phyloP scores from a whole-genome alignment of 371 early-diverging fungal species.

The Chytridium lagenaria region DNA sequence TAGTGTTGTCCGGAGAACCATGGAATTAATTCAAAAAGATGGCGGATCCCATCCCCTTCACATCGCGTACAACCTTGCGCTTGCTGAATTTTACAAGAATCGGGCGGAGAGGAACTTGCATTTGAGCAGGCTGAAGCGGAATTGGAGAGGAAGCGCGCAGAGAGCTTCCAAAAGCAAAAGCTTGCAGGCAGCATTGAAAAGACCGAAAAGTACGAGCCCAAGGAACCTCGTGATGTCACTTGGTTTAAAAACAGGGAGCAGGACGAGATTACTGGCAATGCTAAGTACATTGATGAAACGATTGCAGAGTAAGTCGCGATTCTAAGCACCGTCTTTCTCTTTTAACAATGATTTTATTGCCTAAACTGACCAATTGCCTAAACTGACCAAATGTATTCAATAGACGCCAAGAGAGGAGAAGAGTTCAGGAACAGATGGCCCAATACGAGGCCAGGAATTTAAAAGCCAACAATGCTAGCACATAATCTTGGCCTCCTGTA shows the following conservation, averaged over 20 bases:
- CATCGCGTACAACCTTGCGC: constrained; percentile 22
- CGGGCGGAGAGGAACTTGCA: not conserved
- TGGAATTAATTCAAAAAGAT: not conserved
- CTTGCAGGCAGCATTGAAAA: too few species aligned
- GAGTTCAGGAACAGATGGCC: not conserved
- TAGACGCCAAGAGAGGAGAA: not conserved
- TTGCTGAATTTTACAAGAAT: constrained; percentile 16
- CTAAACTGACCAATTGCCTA: too few species aligned
- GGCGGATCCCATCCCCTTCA: constrained; percentile 18
- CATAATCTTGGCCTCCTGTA: too few species aligned
- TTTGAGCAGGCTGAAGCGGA: not conserved
- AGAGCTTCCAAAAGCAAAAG: too few species aligned
- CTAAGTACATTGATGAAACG: not conserved
- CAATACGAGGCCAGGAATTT: constrained; percentile 12
- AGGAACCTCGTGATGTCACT: not conserved
- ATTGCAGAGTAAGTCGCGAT: constrained; percentile 7
- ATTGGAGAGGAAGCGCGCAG: not conserved
- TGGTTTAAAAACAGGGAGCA: not conserved
- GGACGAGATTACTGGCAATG: not conserved
- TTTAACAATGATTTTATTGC: too few species aligned
- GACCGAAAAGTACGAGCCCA: not conserved
- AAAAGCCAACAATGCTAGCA: too few species aligned
- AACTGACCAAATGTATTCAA: too few species aligned
- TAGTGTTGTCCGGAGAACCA: constrained; percentile 19
- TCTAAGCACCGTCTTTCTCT: too few species aligned